Base-by-base conservation (phyloP, 148 eudicot species). In the Persicaria tinctoria region DNA sequence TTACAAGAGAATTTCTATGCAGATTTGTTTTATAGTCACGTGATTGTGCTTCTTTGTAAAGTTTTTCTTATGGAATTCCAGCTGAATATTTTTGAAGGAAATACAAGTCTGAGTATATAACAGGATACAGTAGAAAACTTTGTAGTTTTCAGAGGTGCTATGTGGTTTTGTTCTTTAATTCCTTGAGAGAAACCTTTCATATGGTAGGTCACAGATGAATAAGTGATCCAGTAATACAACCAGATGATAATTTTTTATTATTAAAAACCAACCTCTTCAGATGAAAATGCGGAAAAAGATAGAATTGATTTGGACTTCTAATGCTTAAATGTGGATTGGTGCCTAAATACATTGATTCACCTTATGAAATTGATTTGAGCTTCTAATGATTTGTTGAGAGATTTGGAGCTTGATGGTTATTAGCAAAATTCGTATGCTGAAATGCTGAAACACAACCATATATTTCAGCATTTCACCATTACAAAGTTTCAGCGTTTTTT, bases 161-260 rank as follows among this genome's bases (percentile, higher is more conserved):
- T 38, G 70, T 5, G 48, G 44, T 66, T 66, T 66, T 66, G 70
- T 66, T 18, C 70, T 66, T 12, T 66, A 41, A 38, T 66, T 66
- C 70, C 18, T 66, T 66, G 48, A 66, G 70, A 66, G 70, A 17
- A 66, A 66, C 70, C 70, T 66, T 66, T 38, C 70, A 66, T 41
- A 66, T 66, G 70, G 46, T 4, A 66, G 70, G 13, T 38, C 53
- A 14, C 38, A 66, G 70, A 5, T 38, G 12, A 14, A 41, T 66
- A 66, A 47, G 1, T 38, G 46, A 14, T 66, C 48, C 8, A 66
- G 18, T 66, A 66, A 38, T 66, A 46, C 70, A 66, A 17, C 70
- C 44, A 66, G 18, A 18, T 66, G 27, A 23, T 23, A 23, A 23
- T 0, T 23, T 23, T 23, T 23, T 23, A 0, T 23, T 23, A 23